Base-by-base conservation (phyloP, 306 rosid species). In the Cicer judaicum region DNA sequence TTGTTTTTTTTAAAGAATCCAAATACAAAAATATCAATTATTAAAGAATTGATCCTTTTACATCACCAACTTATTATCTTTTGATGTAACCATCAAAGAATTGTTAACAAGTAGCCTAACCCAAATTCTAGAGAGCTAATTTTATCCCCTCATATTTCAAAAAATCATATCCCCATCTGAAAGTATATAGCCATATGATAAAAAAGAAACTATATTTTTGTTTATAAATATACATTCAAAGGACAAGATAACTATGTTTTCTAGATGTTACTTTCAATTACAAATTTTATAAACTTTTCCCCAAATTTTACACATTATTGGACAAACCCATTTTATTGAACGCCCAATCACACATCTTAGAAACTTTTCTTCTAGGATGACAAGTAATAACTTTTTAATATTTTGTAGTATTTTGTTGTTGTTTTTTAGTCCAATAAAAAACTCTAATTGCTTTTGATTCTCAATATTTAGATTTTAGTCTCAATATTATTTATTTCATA, bases 341-440 rank as follows among this genome's bases (percentile, higher is more conserved):
- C 43, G 56, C 55, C 75, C 75, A 49, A 0, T 56, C 42, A 56
- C 24, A 40, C 66, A 12, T 72, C 34, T 72, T 10, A 21, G 38
- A 21, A 56, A 21, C 63, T 10, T 56, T 21, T 56, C 5, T 56
- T 21, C 8, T 56, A 19, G 24, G 21, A 62, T 7, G 47, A 11
- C 15, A 59, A 34, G 3, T 11, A 59, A 12, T 21, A 21, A 21
- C 7, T 18, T 54, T 8, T 54, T 9, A 18, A 18, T 8, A 1
- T 54, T 18, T 5, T 18, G 11, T 18, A 10, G 5, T 54, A 54
- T 54, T 7, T 53, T 16, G 16, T 10, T 53, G 16, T 16, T 54
- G 11, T 18, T 54, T 18, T 18, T 19, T 55, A 19, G 7, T 19
- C 6, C n/a, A 2, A 19, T 55, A 55, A 9, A 10, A 54, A 4